Conservation (phyloP, 768 basidiomycete species). For the Mycena rebaudengoi region DNA sequence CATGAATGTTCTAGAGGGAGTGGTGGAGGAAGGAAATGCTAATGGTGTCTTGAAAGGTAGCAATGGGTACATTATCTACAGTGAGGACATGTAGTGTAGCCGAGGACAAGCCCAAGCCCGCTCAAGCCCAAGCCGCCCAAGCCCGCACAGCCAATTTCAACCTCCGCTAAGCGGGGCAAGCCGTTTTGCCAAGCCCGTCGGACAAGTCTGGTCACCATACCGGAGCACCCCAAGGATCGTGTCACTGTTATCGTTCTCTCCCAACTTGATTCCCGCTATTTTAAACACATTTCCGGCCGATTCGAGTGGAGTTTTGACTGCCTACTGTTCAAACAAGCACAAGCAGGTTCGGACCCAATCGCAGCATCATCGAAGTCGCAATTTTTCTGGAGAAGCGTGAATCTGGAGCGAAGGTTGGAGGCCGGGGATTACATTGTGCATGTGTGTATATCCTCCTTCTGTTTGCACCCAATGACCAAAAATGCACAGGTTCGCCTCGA, state of each 20-base stretch:
- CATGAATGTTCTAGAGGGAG: not conserved
- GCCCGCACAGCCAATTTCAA: not conserved
- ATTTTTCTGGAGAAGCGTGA: constrained; percentile 35
- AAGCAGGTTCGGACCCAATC: constrained; percentile 32
- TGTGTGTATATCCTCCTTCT: constrained; percentile 17
- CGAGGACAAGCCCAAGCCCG: constrained; percentile 1
- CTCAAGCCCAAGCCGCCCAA: not conserved
- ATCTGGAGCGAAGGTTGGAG: constrained; percentile 34
- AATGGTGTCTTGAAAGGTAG: not conserved
- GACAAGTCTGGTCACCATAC: not conserved
- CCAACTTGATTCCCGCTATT: constrained; percentile 46
- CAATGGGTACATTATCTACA: not conserved
- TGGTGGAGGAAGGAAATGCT: not conserved
- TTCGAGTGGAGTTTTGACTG: constrained; percentile 46
- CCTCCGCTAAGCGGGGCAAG: too few species aligned
- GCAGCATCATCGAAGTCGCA: constrained; percentile 27
- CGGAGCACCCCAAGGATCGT: too few species aligned
- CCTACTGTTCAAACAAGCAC: constrained; percentile 44
- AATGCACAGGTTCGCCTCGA: constrained; percentile 5
- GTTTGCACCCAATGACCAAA: not conserved
- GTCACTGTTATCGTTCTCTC: too few species aligned
- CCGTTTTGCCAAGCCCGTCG: too few species aligned
- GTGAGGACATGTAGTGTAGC: not conserved
- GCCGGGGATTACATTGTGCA: constrained; percentile 41
- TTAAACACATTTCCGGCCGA: constrained; percentile 35